Evolutionary conservation across 2,329 filamentous ascomycete genomes (phyloP).

Genomic region (Aureobasidium sp.): DNA sequence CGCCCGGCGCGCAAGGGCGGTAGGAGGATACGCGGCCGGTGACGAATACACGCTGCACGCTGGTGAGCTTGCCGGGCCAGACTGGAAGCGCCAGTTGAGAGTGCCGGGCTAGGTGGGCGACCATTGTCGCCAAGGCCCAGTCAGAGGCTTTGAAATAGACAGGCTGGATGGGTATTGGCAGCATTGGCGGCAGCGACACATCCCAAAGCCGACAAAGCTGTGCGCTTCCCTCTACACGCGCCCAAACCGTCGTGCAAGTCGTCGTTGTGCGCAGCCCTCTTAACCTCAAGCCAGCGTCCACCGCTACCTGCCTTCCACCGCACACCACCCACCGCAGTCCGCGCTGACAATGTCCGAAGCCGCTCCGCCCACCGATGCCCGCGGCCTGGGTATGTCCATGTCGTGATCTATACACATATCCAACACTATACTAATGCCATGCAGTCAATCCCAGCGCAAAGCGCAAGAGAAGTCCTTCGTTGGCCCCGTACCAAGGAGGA

Average conservation of each 20-base stretch:
- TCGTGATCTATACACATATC: not conserved
- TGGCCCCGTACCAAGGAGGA: not conserved
- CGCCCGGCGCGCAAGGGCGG: not conserved
- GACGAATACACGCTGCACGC: not conserved
- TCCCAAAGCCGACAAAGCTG: not conserved
- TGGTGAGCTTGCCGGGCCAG: not conserved
- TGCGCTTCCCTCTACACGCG: not conserved
- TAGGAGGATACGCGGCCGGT: not conserved
- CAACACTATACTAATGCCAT: not conserved
- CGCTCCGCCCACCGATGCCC: conserved; percentile 6
- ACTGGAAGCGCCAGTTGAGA: not conserved
- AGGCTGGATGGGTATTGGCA: not conserved
- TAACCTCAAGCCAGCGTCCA: not conserved
- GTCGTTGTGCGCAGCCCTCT: not conserved
- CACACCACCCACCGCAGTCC: conserved; percentile 2
- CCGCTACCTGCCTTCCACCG: conserved; percentile 4
- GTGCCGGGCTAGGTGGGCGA: not conserved
- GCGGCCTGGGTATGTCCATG: not conserved
- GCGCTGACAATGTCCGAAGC: conserved; percentile 10
- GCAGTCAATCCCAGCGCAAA: not conserved
- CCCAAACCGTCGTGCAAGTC: not conserved
- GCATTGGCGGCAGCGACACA: conserved; percentile 2
- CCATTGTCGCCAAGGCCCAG: not conserved
- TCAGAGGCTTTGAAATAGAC: not conserved
- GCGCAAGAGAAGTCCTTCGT: conserved; percentile 5